Base-by-base conservation (phyloP, 768 basidiomycete species). In the Leccinum ochraceum region DNA sequence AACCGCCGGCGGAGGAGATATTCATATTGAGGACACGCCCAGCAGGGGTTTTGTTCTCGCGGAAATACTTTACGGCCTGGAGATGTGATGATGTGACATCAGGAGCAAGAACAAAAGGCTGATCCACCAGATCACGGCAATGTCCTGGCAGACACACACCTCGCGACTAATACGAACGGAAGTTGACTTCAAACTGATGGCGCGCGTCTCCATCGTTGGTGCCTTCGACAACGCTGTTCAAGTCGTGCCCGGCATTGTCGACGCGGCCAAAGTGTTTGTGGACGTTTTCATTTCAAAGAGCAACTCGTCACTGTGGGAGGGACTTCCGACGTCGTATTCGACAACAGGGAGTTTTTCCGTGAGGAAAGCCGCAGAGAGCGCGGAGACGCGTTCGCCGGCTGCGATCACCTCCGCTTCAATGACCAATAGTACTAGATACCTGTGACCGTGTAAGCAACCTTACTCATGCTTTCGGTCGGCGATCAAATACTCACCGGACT, bases 391-490 rank as follows among this genome's bases (percentile, higher is more conserved):
- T 50, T 74, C 71, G 4, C 72, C 73, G 11, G 59, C 63, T 10
- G 61, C 60, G 4, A 74, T 64, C 10, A 64, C 71, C 2, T 72
- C 64, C 26, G 8, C 30, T 30, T 30, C 30, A 9, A 30, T 71
- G 71, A 3, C 80, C 79, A 37, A 81, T 74, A 5, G 78, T 66
- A 39, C 79, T 26, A 26, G 26, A 26, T 26, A 26, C 26, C 80
- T 17, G 78, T 80, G 50, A 80, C 81, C 34, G 32, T 34, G 34
- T 34, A 13, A 34, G 34, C 34, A 34, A 34, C 32, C 32, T 11
- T 11, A 34, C 32, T 32, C 32, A 36, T 14, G 36, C 36, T 37
- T 37, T 37, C 36, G 6, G 36, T 37, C 36, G 36, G 36, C 36
- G 14, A 37, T 37, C 36, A 37, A 37, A 37, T 37, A 36, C 34